Base-by-base conservation (phyloP, 2,329 filamentous ascomycete species). In the Metarhizium brunneum region DNA sequence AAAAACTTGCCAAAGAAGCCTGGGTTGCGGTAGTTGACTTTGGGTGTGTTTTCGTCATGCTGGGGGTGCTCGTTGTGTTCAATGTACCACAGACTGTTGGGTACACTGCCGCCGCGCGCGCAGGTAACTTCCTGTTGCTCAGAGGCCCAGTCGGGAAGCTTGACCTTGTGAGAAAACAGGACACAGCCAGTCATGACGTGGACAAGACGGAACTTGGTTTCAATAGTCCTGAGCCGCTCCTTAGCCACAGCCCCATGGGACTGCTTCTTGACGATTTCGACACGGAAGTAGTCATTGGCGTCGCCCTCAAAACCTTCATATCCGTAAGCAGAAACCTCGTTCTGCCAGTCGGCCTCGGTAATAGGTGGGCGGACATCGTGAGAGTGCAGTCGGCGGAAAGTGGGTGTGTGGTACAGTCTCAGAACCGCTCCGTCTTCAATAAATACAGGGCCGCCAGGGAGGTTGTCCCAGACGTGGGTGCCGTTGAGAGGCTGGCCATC, bases 81-180 rank as follows among this genome's bases (percentile, higher is more conserved):
- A 59, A 99, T 78, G 66, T 96, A 97, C 94, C 94, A 99, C 62
- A 99, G 75, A 66, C 91, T 96, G 81, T 99, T 99, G 55, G 94
- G 94, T 42, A 96, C 76, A 59, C 91, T 96, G 63, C 91, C 94
- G 50, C 89, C 87, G 63, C 86, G 87, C 7, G 94, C 94, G 68
- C 94, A 99, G 20, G 92, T 97, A n/a, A 99, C 94, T 73, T 99
- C 94, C 71, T 99, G 94, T 71, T 99, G 94, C 71, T 97, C 94
- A 53, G 87, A 99, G 50, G 89, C 94, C 94, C 94, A 99, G 2
- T 95, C 91, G 3, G 94, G 94, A 57, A 99, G 85, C 77, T 99
- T 99, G 69, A 97, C 92, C 76, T 96, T 97, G 80, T 99, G 94
- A 0, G 92, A 97, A 78, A 99, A 99, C 29, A 99, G 80, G 13